Evolutionary conservation across 169 alveolate genomes (phyloP).

Genomic region (Perkinsus chesapeaki): DNA sequence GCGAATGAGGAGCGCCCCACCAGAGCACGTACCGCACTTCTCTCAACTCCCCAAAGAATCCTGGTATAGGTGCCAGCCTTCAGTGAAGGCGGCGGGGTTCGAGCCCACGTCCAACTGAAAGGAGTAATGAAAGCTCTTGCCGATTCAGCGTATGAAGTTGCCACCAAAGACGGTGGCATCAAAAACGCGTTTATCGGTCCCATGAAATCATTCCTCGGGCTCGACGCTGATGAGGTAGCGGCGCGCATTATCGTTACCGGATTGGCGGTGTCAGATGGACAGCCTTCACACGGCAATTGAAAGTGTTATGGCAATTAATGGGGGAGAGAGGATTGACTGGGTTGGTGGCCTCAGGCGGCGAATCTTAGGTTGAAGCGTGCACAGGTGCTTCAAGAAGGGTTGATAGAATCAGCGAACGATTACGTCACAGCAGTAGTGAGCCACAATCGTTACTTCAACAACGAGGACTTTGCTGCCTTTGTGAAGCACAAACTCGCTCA

Average conservation of each 20-base stretch:
- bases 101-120: not conserved
- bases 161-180: not conserved
- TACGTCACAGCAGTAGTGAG: not conserved
- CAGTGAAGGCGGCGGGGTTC: not conserved
- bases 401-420: not conserved
- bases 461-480: not conserved
- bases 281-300: not conserved
- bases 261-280: not conserved
- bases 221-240: not conserved
- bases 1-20: not conserved
- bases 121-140: not conserved
- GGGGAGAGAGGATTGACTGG: not conserved
- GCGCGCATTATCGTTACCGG: not conserved
- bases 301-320: not conserved
- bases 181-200: not conserved
- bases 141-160: not conserved
- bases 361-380: not conserved
- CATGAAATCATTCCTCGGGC: not conserved
- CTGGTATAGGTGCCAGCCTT: not conserved
- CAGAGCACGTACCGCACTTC: not conserved
- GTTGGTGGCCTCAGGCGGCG: not conserved
- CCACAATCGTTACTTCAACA: not conserved
- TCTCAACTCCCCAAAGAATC: not conserved
- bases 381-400: not conserved
- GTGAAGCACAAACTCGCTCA: not conserved